phyloP scores from a whole-genome alignment of 2,329 filamentous ascomycete species.

The Ceratocystis papillata region DNA sequence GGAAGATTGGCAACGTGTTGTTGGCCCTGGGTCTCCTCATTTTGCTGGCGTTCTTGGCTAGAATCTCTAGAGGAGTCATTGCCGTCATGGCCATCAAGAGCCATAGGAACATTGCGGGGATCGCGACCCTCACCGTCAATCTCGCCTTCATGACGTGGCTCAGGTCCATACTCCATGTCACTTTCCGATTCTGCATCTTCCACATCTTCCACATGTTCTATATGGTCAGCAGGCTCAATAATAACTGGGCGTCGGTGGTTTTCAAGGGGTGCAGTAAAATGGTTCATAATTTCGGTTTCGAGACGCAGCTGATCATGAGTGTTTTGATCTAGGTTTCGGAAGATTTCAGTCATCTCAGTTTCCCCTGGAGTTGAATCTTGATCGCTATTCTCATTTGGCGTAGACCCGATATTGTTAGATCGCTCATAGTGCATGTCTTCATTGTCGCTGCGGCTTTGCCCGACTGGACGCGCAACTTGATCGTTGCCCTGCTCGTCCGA shows the following conservation, averaged over 20 bases:
- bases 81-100: not conserved
- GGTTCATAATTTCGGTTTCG: not conserved
- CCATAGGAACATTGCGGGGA: not conserved
- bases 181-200: constrained; percentile 20
- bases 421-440: constrained; percentile 15
- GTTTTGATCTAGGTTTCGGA: not conserved
- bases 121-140: constrained; percentile 18
- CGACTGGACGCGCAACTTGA: not conserved
- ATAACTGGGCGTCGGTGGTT: not conserved
- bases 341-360: not conserved
- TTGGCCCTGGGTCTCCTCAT: not conserved
- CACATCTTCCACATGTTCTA: constrained; percentile 23
- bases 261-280: not conserved
- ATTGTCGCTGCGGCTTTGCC: not conserved
- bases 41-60: not conserved
- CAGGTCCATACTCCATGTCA: constrained; percentile 23
- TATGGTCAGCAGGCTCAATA: constrained; percentile 14
- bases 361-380: not conserved
- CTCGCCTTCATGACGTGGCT: constrained; percentile 14
- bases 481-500: constrained; percentile 14
- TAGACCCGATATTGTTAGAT: not conserved
- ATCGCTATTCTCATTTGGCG: not conserved
- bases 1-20: constrained; percentile 15
- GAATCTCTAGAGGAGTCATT: not conserved
- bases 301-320: not conserved